These are phyloP conservation scores for Cladosporium cucumerinum DNA, from an alignment of 2,329 filamentous ascomycete genomes.

Conservation along the genomic window DNA sequence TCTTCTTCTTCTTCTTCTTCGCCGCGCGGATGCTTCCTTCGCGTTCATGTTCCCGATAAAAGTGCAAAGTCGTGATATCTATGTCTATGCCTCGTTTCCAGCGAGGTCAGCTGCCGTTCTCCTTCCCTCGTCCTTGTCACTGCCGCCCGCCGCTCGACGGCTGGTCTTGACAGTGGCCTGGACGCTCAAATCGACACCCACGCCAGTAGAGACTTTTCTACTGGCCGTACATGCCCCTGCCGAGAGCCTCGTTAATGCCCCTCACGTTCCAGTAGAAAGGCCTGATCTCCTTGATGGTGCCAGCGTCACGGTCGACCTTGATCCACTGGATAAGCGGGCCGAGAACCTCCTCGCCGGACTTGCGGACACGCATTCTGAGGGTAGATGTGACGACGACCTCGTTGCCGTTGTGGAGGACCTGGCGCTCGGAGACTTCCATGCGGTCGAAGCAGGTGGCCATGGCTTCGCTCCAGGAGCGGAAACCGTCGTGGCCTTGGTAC, in stretches of 20 bases:
- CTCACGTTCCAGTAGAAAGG: constrained; percentile 40
- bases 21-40: not conserved
- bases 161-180: not conserved
- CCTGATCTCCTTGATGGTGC: constrained; percentile 32
- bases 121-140: not conserved
- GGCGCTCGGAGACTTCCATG: constrained; percentile 32
- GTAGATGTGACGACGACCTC: constrained; percentile 31
- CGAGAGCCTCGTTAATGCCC: constrained; percentile 22
- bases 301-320: constrained; percentile 35
- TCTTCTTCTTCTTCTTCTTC: not conserved
- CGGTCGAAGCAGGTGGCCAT: constrained; percentile 32
- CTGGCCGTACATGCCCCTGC: constrained; percentile 17
- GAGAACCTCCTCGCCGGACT: constrained; percentile 31
- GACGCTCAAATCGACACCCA: not conserved
- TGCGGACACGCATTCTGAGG: constrained; percentile 32
- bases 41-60: not conserved
- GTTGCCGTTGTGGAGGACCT: constrained; percentile 35
- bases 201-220: not conserved
- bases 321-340: constrained; percentile 34
- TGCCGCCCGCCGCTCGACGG: not conserved
- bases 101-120: constrained; percentile 7
- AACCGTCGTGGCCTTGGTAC: constrained; percentile 32
- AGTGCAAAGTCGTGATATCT: constrained; percentile 11
- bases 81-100: constrained; percentile 16
- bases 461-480: constrained; percentile 33